A percentile compares a stretch with the other conserved stretches of the same genome.
Conservation (phyloP, 2,329 filamentous ascomycete species). For the Aspergillus sojae region DNA sequence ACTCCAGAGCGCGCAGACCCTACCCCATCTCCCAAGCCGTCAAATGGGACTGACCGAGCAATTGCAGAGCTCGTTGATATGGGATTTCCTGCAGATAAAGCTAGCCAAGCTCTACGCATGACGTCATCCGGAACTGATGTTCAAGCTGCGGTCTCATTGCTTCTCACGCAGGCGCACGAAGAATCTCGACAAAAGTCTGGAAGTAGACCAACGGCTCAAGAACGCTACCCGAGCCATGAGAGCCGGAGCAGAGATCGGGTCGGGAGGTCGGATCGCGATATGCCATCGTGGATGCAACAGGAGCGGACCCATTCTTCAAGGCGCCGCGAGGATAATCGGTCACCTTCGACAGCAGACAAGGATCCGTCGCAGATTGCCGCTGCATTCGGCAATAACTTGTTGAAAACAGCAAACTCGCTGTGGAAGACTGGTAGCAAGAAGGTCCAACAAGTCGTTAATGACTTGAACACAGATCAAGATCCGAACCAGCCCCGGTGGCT, state of each 20-base stretch:
- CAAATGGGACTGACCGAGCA: conserved; percentile 69
- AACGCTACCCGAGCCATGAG: conserved; percentile 20
- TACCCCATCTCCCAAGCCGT: conserved; percentile 29
- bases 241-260: conserved; percentile 28
- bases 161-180: conserved; percentile 87
- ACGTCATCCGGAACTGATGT: conserved; percentile 79
- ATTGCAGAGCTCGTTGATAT: conserved; percentile 91
- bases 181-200: conserved; percentile 73
- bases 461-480: conserved; percentile 75
- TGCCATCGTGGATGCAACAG: conserved; percentile 67
- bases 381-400: conserved; percentile 77
- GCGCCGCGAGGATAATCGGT: conserved; percentile 33
- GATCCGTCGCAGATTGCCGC: conserved; percentile 82
- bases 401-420: conserved; percentile 91
- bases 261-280: conserved; percentile 32
- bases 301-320: conserved; percentile 36
- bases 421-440: conserved; percentile 96
- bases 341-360: conserved; percentile 58
- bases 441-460: conserved; percentile 86
- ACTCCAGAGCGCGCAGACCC: conserved; percentile 18
- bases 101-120: conserved; percentile 75
- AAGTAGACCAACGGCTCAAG: conserved; percentile 27
- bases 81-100: conserved; percentile 85
- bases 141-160: conserved; percentile 83
- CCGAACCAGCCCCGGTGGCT: conserved; percentile 92